Conservation (phyloP, 1,139 yeast species). For the Pichia terricola region DNA sequence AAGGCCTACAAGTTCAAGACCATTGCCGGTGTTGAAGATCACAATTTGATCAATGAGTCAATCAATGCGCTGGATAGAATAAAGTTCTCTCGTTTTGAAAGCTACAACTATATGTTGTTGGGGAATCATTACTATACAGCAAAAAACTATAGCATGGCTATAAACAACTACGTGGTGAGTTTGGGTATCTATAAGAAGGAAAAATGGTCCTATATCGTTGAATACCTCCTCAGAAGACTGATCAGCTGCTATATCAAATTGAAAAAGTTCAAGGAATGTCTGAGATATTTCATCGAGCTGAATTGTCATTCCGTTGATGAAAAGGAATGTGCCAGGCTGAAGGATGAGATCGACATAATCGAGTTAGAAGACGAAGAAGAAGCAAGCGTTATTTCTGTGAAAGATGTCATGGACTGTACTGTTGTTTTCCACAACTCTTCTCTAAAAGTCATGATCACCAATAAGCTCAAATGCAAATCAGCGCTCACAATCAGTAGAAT, state of each 20-base stretch:
- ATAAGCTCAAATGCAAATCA: too few species aligned
- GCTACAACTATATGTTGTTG: conserved; percentile 38
- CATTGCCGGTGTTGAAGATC: conserved; percentile 12
- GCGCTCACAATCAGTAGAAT: too few species aligned
- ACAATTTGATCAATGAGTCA: conserved; percentile 8
- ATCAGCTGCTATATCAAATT: conserved; percentile 26
- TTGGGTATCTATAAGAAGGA: conserved; percentile 26
- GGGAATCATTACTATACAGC: conserved; percentile 36
- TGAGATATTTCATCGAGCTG: conserved; percentile 5
- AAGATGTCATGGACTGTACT: too few species aligned
- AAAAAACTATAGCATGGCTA: conserved; percentile 32
- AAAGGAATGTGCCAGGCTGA: neutral
- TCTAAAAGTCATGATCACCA: too few species aligned
- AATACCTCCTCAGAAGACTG: conserved; percentile 24
- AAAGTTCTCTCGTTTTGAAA: conserved; percentile 23
- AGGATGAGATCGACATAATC: neutral
- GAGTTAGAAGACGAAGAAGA: neutral
- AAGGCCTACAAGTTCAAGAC: conserved; percentile 29
- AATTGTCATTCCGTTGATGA: neutral
- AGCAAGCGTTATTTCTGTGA: neutral
- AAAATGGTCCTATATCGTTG: conserved; percentile 24
- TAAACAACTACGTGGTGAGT: conserved; percentile 30
- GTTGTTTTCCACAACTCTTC: too few species aligned
- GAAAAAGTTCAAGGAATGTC: conserved; percentile 24
- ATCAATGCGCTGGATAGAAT: neutral